Evolutionary conservation across 2,329 filamentous ascomycete species (phyloP).

Genomic region (Paramyrothecium sp.): DNA sequence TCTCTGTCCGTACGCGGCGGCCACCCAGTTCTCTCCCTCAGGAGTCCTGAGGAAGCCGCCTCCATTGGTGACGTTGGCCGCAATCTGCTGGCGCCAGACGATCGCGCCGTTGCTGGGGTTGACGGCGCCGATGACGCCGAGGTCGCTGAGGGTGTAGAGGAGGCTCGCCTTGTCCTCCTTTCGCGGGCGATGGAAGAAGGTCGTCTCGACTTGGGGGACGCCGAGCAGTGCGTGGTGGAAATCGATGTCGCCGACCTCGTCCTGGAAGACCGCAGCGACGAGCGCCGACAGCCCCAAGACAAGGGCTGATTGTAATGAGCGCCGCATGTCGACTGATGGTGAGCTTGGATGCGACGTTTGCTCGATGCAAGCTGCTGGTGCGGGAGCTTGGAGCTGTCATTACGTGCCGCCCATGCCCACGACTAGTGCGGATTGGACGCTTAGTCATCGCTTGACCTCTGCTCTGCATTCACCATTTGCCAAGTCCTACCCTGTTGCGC

Average conservation of each 20-base stretch:
- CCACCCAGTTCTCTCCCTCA: conserved; percentile 75
- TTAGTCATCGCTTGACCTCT: conserved; percentile 18
- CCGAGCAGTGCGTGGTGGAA: conserved; percentile 91
- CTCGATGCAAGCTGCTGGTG: neutral
- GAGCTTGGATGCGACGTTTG: conserved; percentile 2
- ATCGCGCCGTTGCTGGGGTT: conserved; percentile 83
- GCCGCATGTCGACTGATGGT: conserved; percentile 29
- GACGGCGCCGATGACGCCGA: conserved; percentile 79
- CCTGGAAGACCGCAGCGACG: conserved; percentile 71
- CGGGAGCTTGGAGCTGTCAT: neutral
- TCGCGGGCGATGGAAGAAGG: conserved; percentile 91
- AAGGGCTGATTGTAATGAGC: conserved; percentile 31
- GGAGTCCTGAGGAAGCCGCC: conserved; percentile 65
- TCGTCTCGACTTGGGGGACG: conserved; percentile 75
- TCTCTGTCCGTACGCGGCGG: conserved; percentile 67
- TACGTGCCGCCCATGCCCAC: neutral
- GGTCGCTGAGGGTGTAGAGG: conserved; percentile 86
- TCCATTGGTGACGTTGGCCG: conserved; percentile 45
- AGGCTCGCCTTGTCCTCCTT: conserved; percentile 81
- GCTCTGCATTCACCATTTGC: neutral
- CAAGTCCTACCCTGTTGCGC: neutral
- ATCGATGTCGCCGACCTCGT: conserved; percentile 90
- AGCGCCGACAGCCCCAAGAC: conserved; percentile 38
- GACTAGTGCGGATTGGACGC: conserved; percentile 1
- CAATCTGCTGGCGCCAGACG: conserved; percentile 80